Conservation (phyloP, 768 basidiomycete species). For the Boletus insuetus region DNA sequence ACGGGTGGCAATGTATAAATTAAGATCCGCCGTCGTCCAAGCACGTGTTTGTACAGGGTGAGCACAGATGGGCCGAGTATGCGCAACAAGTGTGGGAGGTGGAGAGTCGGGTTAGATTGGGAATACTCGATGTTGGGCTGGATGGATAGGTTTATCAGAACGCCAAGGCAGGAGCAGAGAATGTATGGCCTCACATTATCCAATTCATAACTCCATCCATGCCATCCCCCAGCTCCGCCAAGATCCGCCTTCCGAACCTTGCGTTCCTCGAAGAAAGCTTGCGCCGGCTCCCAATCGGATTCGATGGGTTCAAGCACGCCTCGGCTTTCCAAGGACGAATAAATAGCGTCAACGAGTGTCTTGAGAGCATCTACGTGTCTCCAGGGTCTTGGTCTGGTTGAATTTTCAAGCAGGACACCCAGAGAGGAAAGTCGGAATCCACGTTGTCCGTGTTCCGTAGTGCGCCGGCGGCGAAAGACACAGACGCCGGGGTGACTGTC, state of each 20-base stretch:
- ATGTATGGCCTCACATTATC: conserved; percentile 41
- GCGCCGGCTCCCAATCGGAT: conserved; percentile 61
- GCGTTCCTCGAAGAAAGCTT: conserved; percentile 63
- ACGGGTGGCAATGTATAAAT: conserved; percentile 80
- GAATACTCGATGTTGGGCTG: conserved; percentile 24
- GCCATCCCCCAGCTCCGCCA: conserved; percentile 59
- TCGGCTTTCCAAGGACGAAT: conserved; percentile 47
- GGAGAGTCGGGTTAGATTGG: conserved; percentile 53
- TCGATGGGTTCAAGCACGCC: conserved; percentile 50
- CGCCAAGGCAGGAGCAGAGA: background rate
- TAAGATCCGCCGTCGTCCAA: conserved; percentile 71
- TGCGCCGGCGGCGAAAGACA: conserved; percentile 67
- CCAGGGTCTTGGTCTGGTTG: conserved; percentile 72
- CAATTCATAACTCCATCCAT: conserved; percentile 66
- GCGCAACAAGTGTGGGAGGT: conserved; percentile 72
- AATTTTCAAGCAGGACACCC: conserved; percentile 68
- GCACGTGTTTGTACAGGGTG: conserved; percentile 76
- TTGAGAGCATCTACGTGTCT: conserved; percentile 64
- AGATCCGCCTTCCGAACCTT: conserved; percentile 49
- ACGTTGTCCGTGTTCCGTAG: conserved; percentile 68
- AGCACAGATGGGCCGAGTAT: conserved; percentile 77
- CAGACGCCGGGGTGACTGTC: conserved; percentile 68
- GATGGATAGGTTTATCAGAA: conserved; percentile 15
- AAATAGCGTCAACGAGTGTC: conserved; percentile 52
- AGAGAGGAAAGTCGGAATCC: conserved; percentile 79